These are phyloP conservation scores for Senna tora DNA, from an alignment of 306 rosid species.

Conservation along the genomic window DNA sequence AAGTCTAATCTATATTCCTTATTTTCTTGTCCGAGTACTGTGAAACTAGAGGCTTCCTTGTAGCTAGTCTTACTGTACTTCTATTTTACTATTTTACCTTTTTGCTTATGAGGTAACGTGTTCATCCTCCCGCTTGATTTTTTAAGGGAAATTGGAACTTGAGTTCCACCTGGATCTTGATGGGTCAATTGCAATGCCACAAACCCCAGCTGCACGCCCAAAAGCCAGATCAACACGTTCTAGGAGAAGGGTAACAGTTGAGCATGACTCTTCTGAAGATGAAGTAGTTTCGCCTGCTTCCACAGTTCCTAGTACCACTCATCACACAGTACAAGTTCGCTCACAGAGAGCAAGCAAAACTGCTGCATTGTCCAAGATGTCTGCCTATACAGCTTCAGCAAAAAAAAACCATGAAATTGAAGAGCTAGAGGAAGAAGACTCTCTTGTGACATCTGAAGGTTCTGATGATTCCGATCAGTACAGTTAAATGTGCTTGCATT, in stretches of 20 bases:
- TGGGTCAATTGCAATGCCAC: constrained; percentile 47
- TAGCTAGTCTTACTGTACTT: constrained; percentile 3
- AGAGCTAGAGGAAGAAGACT: constrained; percentile 53
- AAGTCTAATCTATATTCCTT: neutral
- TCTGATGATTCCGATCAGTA: constrained; percentile 55
- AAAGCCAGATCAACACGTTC: constrained; percentile 50
- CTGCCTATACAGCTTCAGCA: constrained; percentile 40
- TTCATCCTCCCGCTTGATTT: constrained; percentile 12
- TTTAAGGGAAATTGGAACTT: constrained; percentile 52
- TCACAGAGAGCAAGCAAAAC: constrained; percentile 94
- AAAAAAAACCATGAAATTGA: constrained; percentile 48
- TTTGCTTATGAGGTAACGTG: constrained; percentile 20
- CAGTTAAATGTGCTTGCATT: constrained; percentile 9
- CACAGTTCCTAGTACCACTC: constrained; percentile 46
- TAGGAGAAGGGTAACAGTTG: constrained; percentile 69
- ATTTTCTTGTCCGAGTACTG: neutral
- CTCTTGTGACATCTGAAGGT: constrained; percentile 61
- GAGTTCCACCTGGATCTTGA: constrained; percentile 58
- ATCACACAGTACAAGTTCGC: constrained; percentile 48
- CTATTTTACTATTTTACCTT: neutral
- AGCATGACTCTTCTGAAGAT: constrained; percentile 71
- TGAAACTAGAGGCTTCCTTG: constrained; percentile 17
- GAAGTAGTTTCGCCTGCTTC: constrained; percentile 68
- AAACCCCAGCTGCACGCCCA: constrained; percentile 68
- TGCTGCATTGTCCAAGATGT: constrained; percentile 74